Percentiles rank a stretch among this genome's conserved stretches.
phyloP scores from a whole-genome alignment of 2,329 filamentous ascomycete genomes.

The Cryphonectria nitschkei region DNA sequence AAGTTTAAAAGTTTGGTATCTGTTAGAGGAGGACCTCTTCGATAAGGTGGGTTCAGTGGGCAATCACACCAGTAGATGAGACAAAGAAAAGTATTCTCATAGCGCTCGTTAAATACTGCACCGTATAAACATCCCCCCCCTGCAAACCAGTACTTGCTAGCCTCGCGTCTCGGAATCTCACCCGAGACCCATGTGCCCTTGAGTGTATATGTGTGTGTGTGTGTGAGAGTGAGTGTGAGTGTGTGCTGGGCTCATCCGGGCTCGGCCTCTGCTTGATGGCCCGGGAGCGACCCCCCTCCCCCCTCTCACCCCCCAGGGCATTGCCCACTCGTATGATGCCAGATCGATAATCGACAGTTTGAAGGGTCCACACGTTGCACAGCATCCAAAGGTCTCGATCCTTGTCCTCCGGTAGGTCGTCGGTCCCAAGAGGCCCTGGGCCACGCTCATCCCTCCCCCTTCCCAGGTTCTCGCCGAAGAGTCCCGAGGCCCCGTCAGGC shows the following conservation, averaged over 20 bases:
- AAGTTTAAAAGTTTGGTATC: not conserved
- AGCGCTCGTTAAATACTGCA: constrained; percentile 1
- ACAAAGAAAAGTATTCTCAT: not conserved
- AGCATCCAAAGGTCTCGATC: constrained; percentile 20
- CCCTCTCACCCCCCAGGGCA: constrained; percentile 5
- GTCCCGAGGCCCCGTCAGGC: constrained; percentile 20
- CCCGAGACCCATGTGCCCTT: constrained; percentile 7
- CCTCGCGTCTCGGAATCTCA: not conserved
- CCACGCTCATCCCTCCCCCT: constrained; percentile 8
- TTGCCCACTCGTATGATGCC: constrained; percentile 28
- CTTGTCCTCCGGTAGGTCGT: constrained; percentile 10
- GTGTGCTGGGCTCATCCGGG: constrained; percentile 9
- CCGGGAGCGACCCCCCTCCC: constrained; percentile 13
- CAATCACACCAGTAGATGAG: not conserved
- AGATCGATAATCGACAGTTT: constrained; percentile 29
- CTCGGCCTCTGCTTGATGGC: constrained; percentile 17
- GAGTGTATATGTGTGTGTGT: not conserved
- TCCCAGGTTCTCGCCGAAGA: constrained; percentile 19
- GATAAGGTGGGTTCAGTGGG: no score
- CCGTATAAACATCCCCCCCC: not conserved
- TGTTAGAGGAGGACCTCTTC: not conserved
- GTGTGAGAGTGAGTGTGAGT: not conserved
- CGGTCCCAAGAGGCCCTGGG: constrained; percentile 10
- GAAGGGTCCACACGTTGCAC: constrained; percentile 27
- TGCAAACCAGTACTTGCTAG: not conserved